phyloP scores from a whole-genome alignment of 352 stramenopile genomes.

The Globisporangium carolinianum region DNA sequence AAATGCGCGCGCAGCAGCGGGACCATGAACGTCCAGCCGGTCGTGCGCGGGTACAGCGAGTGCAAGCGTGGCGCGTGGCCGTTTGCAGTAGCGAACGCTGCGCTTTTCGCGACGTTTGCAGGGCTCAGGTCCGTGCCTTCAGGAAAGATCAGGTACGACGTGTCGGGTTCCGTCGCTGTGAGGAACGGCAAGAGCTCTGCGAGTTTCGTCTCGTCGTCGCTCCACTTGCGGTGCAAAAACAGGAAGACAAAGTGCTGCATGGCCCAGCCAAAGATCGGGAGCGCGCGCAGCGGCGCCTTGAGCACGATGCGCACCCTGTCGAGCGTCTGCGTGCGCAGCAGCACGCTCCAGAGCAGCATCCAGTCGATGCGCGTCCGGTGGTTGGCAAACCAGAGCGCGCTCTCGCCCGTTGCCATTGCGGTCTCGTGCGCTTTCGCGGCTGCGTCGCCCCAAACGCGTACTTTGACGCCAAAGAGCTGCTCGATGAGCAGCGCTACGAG shows the following conservation, averaged over 20 bases:
- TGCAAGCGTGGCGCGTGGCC: constrained; percentile 36
- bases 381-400: constrained; percentile 70
- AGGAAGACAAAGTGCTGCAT: constrained; percentile 86
- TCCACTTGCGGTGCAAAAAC: constrained; percentile 68
- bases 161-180: constrained; percentile 29
- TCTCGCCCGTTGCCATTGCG: constrained; percentile 29
- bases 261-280: constrained; percentile 79
- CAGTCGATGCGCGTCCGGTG: constrained; percentile 82
- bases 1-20: constrained; percentile 46
- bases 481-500: constrained; percentile 62
- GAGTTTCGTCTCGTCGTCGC: constrained; percentile 51
- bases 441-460: constrained; percentile 50
- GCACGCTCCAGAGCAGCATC: constrained; percentile 77
- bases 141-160: constrained; percentile 74
- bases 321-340: constrained; percentile 41
- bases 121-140: constrained; percentile 76
- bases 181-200: constrained; percentile 53
- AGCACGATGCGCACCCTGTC: constrained; percentile 63
- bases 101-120: constrained; percentile 56
- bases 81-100: constrained; percentile 47
- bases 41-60: constrained; percentile 73
- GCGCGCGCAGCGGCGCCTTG: constrained; percentile 62
- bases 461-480: constrained; percentile 50
- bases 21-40: constrained; percentile 73
- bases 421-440: constrained; percentile 48